Evolutionary conservation across 2,329 filamentous ascomycete species (phyloP).

Genomic region (Colletotrichum gloeosporioides): DNA sequence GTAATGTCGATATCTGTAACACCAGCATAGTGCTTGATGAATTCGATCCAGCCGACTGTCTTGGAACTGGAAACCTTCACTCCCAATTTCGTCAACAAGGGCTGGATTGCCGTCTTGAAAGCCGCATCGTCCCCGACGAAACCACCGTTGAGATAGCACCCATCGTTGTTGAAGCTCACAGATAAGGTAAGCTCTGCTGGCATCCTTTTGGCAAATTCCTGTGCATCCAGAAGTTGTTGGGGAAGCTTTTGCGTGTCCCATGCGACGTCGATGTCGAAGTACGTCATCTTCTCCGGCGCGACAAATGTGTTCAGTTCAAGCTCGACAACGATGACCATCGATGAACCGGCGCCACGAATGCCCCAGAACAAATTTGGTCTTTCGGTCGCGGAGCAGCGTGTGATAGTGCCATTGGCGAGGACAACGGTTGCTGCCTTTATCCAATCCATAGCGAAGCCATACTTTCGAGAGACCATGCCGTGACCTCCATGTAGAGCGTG

Average conservation of each 20-base stretch:
- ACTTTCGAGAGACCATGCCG: slow-evolving; percentile 27
- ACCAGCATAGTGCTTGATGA: not conserved
- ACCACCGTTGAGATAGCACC: slow-evolving; percentile 1
- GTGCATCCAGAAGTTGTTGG: not conserved
- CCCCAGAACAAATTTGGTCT: slow-evolving; percentile 49
- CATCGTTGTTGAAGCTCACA: slow-evolving; percentile 3
- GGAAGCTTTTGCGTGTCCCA: not conserved
- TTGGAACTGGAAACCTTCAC: not conserved
- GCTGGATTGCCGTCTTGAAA: not conserved
- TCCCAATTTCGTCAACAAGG: not conserved
- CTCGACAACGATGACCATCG: slow-evolving; percentile 44
- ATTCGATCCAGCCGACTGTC: slow-evolving; percentile 8
- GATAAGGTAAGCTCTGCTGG: slow-evolving; percentile 32
- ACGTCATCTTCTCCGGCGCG: slow-evolving; percentile 34
- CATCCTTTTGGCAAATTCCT: not conserved
- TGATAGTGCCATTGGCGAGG: slow-evolving; percentile 38
- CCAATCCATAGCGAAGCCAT: slow-evolving; percentile 37
- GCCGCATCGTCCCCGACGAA: not conserved
- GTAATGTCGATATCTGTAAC: not conserved
- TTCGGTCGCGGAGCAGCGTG: slow-evolving; percentile 34
- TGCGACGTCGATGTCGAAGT: slow-evolving; percentile 22
- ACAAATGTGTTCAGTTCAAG: slow-evolving; percentile 44
- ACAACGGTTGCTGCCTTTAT: slow-evolving; percentile 40
- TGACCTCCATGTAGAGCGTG: slow-evolving; percentile 49
- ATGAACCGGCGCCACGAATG: slow-evolving; percentile 45